Base-by-base conservation (phyloP, 2,329 filamentous ascomycete genomes). In the Talaromyces sp. region DNA sequence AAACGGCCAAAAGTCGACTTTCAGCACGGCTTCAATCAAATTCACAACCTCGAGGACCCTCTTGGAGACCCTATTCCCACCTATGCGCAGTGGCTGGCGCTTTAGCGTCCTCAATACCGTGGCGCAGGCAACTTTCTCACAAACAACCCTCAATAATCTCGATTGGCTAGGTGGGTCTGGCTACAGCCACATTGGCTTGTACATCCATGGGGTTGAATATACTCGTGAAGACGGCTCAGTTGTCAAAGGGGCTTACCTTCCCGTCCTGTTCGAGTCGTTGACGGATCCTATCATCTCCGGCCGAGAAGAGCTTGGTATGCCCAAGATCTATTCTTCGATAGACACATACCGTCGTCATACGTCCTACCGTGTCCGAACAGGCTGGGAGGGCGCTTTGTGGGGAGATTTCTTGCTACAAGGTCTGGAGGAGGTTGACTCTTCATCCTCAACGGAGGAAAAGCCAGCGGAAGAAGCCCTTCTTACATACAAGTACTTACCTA, bases 191-290 rank as follows among this genome's bases (percentile, higher is more conserved):
- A 76, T 87, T 14, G 87, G 85, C 0, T 78, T 90, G 0, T 88
- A 87, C 70, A 82, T 90, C 16, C 87, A 89, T 66, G 87, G 85
- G 0, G 83, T 89, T 1, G 74, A 86, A 66, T 88, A 87, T 68
- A 79, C 74, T 0, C 83, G 82, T 68, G 75, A 79, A 1, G 72
- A 84, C 62, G 84, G 85, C 1, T 75, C 76, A 0, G 74, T 78
- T 0, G 70, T 86, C 1, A 74, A 74, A 13, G 87, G 85, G 1
- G 83, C 83, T 0, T 88, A 84, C 67, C 71, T 88, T 43, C 82
- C 85, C 0, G 76, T 88, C 0, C 74, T 88, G 0, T 85, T 89
- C 67, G 87, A 89, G 71, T 82, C 77, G 60, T 72, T 85, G 1
- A 76, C 85, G 0, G 87, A 90, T 67, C 84, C 87, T 0, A 87